A percentile compares a stretch with the other conserved stretches of the same genome.
Conservation (phyloP, 2,329 filamentous ascomycete genomes). For the Aspergillus cejpii region DNA sequence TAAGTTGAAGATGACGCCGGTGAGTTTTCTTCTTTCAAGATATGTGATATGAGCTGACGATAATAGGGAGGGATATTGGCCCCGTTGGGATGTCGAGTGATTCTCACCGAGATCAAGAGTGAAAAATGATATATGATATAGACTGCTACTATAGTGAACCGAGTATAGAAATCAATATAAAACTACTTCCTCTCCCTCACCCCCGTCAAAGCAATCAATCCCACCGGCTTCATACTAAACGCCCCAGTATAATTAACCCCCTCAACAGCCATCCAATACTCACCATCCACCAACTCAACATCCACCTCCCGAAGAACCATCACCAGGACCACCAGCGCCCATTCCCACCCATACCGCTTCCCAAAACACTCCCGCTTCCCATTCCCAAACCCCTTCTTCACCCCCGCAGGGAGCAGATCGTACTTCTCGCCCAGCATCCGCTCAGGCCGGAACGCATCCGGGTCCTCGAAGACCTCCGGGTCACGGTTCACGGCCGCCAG, state of each 20-base stretch:
- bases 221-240: conserved; percentile 49
- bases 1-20: conserved; percentile 22
- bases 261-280: conserved; percentile 30
- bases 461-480: conserved; percentile 58
- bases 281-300: conserved; percentile 55
- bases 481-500: conserved; percentile 57
- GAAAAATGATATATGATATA: not conserved
- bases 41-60: conserved; percentile 4
- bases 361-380: conserved; percentile 66
- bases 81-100: conserved; percentile 17
- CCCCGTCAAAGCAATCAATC: conserved; percentile 29
- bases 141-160: too few species aligned
- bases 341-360: conserved; percentile 66
- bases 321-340: conserved; percentile 56
- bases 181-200: too few species aligned
- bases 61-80: conserved; percentile 22
- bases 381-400: conserved; percentile 68
- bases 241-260: conserved; percentile 41
- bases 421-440: conserved; percentile 66
- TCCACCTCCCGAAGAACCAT: conserved; percentile 65
- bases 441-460: conserved; percentile 61
- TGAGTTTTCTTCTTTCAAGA: conserved; percentile 10
- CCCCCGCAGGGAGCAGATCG: conserved; percentile 54
- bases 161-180: too few species aligned
- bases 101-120: not conserved